These are phyloP conservation scores for Orychophragmus violaceus DNA, from an alignment of 345 rosid species.

Conservation along the genomic window DNA sequence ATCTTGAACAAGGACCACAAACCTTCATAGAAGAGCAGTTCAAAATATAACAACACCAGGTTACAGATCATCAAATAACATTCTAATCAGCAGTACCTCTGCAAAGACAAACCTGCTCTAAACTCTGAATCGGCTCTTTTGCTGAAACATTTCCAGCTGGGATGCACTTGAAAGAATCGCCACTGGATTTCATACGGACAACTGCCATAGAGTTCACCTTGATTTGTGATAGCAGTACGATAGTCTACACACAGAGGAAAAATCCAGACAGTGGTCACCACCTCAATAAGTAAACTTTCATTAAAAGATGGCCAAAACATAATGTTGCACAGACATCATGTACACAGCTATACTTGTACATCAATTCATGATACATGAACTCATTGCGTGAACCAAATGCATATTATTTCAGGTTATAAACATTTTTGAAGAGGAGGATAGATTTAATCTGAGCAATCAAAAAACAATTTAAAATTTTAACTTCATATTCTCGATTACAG, in stretches of 20 bases:
- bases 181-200: constrained; percentile 56
- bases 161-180: constrained; percentile 29
- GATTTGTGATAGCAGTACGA: constrained; percentile 65
- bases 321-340: not conserved
- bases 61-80: not conserved
- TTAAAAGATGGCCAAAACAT: not conserved
- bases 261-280: constrained; percentile 7
- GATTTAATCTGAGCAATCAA: not conserved
- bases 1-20: not conserved
- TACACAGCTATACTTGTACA: not conserved
- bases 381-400: not conserved
- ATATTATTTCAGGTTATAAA: not conserved
- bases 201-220: constrained; percentile 76
- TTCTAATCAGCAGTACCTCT: constrained; percentile 21
- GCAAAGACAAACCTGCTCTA: constrained; percentile 67
- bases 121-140: constrained; percentile 36
- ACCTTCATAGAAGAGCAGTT: not conserved
- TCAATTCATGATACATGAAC: not conserved
- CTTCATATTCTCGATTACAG: not conserved
- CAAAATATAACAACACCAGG: not conserved
- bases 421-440: not conserved
- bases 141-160: constrained; percentile 31
- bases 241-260: constrained; percentile 43
- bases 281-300: not conserved
- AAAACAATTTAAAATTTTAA: not conserved